Evolutionary conservation across 148 eudicot species (phyloP), one percentile per base, ranked within the genome.

Genomic region (Diospyros lotus): DNA sequence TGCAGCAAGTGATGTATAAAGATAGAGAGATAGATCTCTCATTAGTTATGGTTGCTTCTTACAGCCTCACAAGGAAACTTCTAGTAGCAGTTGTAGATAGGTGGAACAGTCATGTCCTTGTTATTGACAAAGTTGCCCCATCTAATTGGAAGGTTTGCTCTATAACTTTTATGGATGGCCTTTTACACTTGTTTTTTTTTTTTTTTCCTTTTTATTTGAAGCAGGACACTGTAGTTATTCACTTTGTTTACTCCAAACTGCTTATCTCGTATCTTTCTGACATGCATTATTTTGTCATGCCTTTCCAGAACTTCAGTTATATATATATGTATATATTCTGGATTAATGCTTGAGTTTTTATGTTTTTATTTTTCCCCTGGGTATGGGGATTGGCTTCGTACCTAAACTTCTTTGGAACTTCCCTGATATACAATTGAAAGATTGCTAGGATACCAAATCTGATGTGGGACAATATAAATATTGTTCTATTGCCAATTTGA

Each of bases 41-140:
- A 39, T 51, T 28, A 28, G 10, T 4, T 41, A 72, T 40, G 45
- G 14, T 66, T 69, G 72, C 59, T 50, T 54, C 54, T 75, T 83
- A 77, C 89, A 93, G 95, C 66, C 87, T 91, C 72, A 82, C 96
- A 4, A 82, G 90, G 76, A 93, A 91, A 79, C 90, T 93, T 73
- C 78, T 93, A 80, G 86, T 79, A 74, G 92, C 93, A 67, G 89
- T 89, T 13, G 86, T 66, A 12, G 92, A 91, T 61, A 89, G 64
- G 64, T 93, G 98, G 98, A 87, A 91, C 75, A 73, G 69, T 67
- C 90, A 91, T 74, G 93, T 90, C 64, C 83, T 81, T 43, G 89
- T 88, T 28, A 93, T 93, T 55, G 90, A 91, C 83, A 87, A 83
- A 86, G 82, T 87, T 77, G 84, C 84, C 15, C 98, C 98, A 3